Percentiles rank a stretch among this genome's conserved stretches.
Conservation (phyloP, 129 eudicot species). For the Chrysanthemum lavandulifolium region DNA sequence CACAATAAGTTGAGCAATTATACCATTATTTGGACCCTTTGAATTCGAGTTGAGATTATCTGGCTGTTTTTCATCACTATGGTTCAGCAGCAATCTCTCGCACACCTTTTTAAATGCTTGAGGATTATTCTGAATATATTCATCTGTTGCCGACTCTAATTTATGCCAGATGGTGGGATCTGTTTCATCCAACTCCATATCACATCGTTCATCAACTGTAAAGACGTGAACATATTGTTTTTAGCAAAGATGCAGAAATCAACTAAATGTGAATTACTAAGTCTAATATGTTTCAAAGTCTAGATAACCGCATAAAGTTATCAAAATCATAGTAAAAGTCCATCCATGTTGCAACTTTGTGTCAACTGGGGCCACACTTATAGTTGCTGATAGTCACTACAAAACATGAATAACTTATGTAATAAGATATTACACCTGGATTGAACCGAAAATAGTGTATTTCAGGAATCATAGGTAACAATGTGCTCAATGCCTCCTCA, state of each 20-base stretch:
- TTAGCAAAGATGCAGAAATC: background rate
- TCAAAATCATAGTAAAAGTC: no score
- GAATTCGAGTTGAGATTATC: conserved; percentile 55
- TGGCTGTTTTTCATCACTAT: conserved; percentile 60
- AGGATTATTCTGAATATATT: conserved; percentile 68
- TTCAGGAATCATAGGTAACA: conserved; percentile 95
- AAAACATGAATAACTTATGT: background rate
- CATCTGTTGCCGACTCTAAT: conserved; percentile 86
- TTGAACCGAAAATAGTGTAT: conserved; percentile 91
- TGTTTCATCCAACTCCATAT: conserved; percentile 98
- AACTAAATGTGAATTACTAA: no score
- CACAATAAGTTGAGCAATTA: conserved; percentile 19
- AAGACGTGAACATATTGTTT: conserved; percentile 2
- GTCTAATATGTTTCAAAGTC: no score
- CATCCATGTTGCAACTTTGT: no score
- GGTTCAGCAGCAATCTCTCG: conserved; percentile 65
- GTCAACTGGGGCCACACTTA: background rate
- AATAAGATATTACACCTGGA: conserved; percentile 66
- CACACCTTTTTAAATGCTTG: conserved; percentile 66
- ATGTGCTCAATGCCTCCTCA: conserved; percentile 89
- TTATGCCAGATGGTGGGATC: conserved; percentile 89
- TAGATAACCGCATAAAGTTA: no score
- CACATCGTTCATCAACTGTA: conserved; percentile 98
- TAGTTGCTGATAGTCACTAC: background rate
- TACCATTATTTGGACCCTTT: conserved; percentile 47